These are phyloP conservation scores for Stereum hirsutum DNA, from an alignment of 1,284 basidiomycete genomes.

Conservation along the genomic window DNA sequence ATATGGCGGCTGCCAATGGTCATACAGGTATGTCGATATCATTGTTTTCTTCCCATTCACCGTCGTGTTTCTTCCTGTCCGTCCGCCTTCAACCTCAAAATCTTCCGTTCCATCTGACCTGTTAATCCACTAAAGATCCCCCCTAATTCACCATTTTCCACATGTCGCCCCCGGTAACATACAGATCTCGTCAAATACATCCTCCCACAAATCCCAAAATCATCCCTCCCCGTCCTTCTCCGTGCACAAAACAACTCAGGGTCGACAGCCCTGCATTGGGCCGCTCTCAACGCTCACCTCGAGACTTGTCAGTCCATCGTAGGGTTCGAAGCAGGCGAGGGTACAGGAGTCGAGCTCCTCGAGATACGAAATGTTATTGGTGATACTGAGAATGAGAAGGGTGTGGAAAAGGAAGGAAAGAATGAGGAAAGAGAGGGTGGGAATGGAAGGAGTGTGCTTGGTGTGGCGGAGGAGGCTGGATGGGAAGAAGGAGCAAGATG, in stretches of 20 bases:
- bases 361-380: conserved; percentile 47
- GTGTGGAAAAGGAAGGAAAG: conserved; percentile 68
- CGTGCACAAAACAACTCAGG: conserved; percentile 55
- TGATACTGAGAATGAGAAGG: conserved; percentile 63
- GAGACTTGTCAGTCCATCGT: conserved; percentile 59
- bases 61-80: conserved; percentile 1
- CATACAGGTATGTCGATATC: conserved; percentile 72
- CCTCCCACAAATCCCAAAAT: conserved; percentile 43
- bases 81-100: not conserved
- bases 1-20: conserved; percentile 84
- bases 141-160: not conserved
- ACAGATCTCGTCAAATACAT: conserved; percentile 68
- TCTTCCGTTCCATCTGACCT: not conserved
- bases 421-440: conserved; percentile 65
- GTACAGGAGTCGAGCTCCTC: conserved; percentile 58
- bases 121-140: conserved; percentile 41
- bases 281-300: conserved; percentile 75
- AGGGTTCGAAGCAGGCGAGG: conserved; percentile 36
- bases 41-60: too few relatives aligned
- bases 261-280: conserved; percentile 86
- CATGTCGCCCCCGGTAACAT: conserved; percentile 12
- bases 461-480: conserved; percentile 65
- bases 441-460: conserved; percentile 61
- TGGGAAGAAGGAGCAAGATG: conserved; percentile 77
- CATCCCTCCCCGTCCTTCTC: conserved; percentile 41